phyloP scores from a whole-genome alignment of 1,139 yeast genomes.

The Scheffersomyces stambukii region DNA sequence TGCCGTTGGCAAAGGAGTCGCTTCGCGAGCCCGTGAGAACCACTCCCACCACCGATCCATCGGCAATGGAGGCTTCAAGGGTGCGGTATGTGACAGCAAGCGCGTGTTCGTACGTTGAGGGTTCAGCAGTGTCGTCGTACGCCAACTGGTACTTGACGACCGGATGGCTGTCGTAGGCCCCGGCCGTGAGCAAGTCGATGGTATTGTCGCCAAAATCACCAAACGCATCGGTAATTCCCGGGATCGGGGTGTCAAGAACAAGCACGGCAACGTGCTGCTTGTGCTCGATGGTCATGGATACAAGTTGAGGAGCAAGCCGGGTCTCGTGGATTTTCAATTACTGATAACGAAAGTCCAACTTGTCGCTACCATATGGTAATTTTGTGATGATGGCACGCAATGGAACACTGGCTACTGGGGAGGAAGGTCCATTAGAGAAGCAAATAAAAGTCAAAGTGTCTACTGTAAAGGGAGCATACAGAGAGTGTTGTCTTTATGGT shows the following conservation, averaged over 20 bases:
- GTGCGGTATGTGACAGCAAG: constrained; percentile 6
- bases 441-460: no score
- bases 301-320: background rate
- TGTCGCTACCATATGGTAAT: no score
- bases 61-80: constrained; percentile 19
- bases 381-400: no score
- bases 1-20: constrained; percentile 50
- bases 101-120: constrained; percentile 3
- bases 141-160: constrained; percentile 40
- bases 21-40: constrained; percentile 64
- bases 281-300: constrained; percentile 5
- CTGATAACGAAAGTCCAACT: background rate
- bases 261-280: constrained; percentile 40
- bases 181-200: constrained; percentile 20
- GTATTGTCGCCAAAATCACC: constrained; percentile 57
- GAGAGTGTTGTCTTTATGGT: no score
- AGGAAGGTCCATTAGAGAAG: no score
- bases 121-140: constrained; percentile 8
- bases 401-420: no score
- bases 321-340: background rate
- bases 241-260: constrained; percentile 42
- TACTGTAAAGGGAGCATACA: no score
- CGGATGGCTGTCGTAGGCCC: constrained; percentile 11
- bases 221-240: constrained; percentile 21
- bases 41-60: constrained; percentile 39